phyloP scores from a whole-genome alignment of 345 rosid genomes.

The Rhodomyrtus tomentosa region DNA sequence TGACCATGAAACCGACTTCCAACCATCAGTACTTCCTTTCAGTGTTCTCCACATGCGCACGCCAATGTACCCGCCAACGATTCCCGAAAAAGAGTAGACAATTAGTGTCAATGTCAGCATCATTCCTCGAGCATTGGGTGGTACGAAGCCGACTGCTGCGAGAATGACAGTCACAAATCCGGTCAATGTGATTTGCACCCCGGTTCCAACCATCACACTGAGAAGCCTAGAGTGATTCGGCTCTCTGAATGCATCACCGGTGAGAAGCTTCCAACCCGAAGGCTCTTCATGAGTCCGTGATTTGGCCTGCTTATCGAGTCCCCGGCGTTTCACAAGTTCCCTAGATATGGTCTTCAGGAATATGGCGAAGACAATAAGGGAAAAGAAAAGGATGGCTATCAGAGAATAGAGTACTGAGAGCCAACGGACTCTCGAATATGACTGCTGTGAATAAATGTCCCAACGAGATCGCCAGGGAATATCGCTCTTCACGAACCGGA shows the following conservation, averaged over 20 bases:
- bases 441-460: constrained; percentile 1
- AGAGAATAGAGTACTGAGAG: neutral
- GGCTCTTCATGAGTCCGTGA: constrained; percentile 68
- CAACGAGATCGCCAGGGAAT: constrained; percentile 2
- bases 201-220: constrained; percentile 3
- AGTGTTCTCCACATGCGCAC: neutral
- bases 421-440: neutral
- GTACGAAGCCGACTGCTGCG: neutral
- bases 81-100: neutral
- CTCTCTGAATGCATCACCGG: neutral
- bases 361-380: neutral
- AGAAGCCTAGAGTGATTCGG: neutral
- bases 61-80: neutral
- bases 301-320: constrained; percentile 63
- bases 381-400: neutral
- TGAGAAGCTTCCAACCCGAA: constrained; percentile 24
- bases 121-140: neutral
- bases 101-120: neutral
- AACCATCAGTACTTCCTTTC: neutral
- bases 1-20: constrained; percentile 3
- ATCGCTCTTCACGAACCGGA: constrained; percentile 3
- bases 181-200: neutral
- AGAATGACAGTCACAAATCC: neutral
- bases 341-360: neutral
- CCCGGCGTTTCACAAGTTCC: constrained; percentile 22